These are phyloP conservation scores for Fusarium virguliforme DNA, from an alignment of 2,329 filamentous ascomycete genomes.

Conservation along the genomic window DNA sequence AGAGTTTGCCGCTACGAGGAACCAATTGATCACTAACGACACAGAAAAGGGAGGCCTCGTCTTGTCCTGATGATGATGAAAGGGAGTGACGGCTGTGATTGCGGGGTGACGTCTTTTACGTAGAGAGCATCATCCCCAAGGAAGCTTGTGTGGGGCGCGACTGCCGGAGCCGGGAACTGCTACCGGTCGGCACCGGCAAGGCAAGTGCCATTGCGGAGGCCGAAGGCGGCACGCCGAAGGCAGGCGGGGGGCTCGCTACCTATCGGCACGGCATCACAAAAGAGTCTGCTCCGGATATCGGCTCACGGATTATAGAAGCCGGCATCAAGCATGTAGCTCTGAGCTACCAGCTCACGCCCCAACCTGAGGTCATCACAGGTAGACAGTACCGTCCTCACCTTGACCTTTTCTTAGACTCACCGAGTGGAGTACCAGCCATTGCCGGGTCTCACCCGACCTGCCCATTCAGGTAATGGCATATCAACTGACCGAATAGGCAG, in stretches of 20 bases:
- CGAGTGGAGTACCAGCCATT: conserved; percentile 2
- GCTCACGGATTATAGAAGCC: background rate
- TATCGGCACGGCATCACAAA: background rate
- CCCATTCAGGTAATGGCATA: background rate
- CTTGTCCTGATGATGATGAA: conserved; percentile 17
- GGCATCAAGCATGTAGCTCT: background rate
- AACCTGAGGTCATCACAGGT: background rate
- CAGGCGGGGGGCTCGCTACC: background rate
- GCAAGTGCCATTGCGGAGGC: conserved; percentile 4
- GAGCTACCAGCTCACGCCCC: background rate
- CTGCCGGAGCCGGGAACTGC: conserved; percentile 46
- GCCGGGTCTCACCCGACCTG: conserved; percentile 9
- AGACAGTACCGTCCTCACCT: background rate
- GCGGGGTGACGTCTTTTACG: conserved; percentile 50
- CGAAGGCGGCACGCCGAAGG: conserved; percentile 5
- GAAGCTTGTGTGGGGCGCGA: conserved; percentile 44
- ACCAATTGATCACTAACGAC: conserved; percentile 7
- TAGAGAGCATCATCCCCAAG: conserved; percentile 29
- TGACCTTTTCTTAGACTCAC: background rate
- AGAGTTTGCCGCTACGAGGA: conserved; percentile 7
- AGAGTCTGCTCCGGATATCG: background rate
- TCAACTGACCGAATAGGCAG: conserved; percentile 24
- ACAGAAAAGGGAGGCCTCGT: background rate
- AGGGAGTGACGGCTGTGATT: conserved; percentile 32
- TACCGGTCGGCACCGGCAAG: conserved; percentile 20